Conservation (phyloP, 208 protist genomes). For the Wallacemonas sp. region DNA sequence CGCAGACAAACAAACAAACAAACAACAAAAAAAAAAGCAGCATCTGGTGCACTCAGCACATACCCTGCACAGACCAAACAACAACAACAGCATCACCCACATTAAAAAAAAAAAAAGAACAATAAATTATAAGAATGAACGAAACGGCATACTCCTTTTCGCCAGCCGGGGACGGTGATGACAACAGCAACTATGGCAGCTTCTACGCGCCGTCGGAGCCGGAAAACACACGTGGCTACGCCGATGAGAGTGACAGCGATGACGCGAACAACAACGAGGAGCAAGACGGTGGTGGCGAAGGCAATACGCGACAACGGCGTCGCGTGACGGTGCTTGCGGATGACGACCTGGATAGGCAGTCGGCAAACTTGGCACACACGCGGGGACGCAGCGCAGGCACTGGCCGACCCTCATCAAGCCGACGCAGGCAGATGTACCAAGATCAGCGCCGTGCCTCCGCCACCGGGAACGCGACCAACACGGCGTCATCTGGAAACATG, state of each 20-base stretch:
- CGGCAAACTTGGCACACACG: constrained; percentile 2
- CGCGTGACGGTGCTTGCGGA: constrained; percentile 4
- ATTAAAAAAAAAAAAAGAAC: constrained; percentile 13
- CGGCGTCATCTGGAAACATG: background rate
- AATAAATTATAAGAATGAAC: background rate
- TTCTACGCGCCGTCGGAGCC: background rate
- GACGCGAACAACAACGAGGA: background rate
- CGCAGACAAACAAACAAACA: background rate
- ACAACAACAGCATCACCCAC: background rate
- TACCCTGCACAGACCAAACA: too few species aligned
- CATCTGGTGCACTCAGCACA: too few species aligned
- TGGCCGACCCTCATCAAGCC: background rate
- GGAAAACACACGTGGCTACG: too few species aligned
- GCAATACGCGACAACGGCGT: background rate
- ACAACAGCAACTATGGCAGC: background rate
- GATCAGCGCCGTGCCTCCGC: background rate
- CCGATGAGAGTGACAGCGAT: too few species aligned
- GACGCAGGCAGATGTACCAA: constrained; percentile 3
- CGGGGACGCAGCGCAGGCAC: background rate
- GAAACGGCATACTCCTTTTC: background rate
- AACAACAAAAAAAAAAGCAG: background rate
- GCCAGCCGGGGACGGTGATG: background rate
- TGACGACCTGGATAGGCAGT: constrained; percentile 6
- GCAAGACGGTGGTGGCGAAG: background rate
- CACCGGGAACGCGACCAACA: background rate